These are phyloP conservation scores for Russula virescens DNA, from an alignment of 768 basidiomycete species.

Conservation along the genomic window DNA sequence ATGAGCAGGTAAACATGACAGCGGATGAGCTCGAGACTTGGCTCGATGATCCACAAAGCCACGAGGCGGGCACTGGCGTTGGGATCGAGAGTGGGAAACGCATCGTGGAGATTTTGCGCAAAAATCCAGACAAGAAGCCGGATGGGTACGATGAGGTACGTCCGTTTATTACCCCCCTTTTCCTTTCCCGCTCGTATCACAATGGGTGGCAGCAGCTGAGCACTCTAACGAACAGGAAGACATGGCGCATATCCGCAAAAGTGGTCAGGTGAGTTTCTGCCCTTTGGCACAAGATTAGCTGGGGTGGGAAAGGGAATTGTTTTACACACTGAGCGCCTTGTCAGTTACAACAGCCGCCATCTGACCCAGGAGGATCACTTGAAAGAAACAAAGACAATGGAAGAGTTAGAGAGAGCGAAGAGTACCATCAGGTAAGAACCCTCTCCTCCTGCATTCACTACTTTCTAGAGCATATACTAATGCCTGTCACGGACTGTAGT, in stretches of 20 bases:
- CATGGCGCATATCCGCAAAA: conserved; percentile 33
- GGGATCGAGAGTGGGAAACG: conserved; percentile 32
- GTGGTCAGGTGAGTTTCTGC: conserved; percentile 29
- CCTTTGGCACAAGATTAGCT: neutral
- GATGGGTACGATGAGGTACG: conserved; percentile 30
- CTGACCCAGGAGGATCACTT: conserved; percentile 31
- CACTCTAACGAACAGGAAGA: conserved; percentile 27
- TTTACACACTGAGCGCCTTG: neutral
- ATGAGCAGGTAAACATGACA: conserved; percentile 33
- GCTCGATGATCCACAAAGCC: conserved; percentile 31
- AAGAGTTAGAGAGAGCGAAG: conserved; percentile 31
- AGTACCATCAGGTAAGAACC: conserved; percentile 31
- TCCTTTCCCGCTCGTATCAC: no score
- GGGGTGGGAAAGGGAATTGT: no score
- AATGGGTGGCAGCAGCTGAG: neutral
- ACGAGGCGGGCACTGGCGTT: conserved; percentile 31
- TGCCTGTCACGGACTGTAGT: conserved; percentile 19
- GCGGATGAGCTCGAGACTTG: no score
- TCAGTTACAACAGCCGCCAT: conserved; percentile 32
- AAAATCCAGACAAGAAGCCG: conserved; percentile 31
- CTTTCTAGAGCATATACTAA: no score
- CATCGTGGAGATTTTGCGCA: conserved; percentile 33
- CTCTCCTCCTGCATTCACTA: no score
- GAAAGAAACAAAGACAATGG: conserved; percentile 31
- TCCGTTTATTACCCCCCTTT: no score